Base-by-base conservation (phyloP, 371 early-diverging fungal genomes). In the Mucor racemosus region DNA sequence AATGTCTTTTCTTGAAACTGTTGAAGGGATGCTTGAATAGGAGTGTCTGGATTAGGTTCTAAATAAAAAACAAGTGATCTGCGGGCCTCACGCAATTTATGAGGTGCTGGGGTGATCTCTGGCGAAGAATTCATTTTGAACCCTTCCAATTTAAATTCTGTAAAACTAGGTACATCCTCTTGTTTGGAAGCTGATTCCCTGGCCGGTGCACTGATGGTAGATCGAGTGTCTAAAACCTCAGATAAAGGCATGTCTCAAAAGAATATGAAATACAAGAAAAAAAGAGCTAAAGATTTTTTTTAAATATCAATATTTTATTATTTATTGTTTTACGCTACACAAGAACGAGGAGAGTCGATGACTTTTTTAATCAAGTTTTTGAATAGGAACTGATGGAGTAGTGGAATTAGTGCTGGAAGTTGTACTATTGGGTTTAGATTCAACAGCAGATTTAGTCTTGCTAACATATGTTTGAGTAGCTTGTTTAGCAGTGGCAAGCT, bases 51-150 rank as follows among this genome's bases (percentile, higher is more conserved):
- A 19, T 60, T 60, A 17, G 77, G 77, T 54, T 77, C 74, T 7
- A 77, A 58, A 38, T 69, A 77, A 8, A 77, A 62, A 36, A 69
- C 63, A 60, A 77, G 62, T 2, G 74, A 74, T 61, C 77, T 65
- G 14, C 71, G 58, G 7, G 68, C 66, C 54, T 77, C 77, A 40
- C 77, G 66, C 33, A 77, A 36, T 58, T 69, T 53, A 36, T 74
- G 74, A 33, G 77, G 74, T 26, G 75, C 66, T 60, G 76, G 76
- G 15, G 67, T 48, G 7, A 58, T 62, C 3, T 63, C 60, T 15
- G 65, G 38, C 10, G 67, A 62, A n/a, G 62, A 67, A 38, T 65
- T 67, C 50, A 72, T 65, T n/a, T 67, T 71, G 44, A 75, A 75
- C 8, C 50, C 66, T 57, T 75, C 76, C 17, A 75, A 39, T 56